Evolutionary conservation across 2,329 filamentous ascomycete genomes (phyloP), one percentile per base, ranked within the genome.

Genomic region (Phaeosphaeriaceae sp.): DNA sequence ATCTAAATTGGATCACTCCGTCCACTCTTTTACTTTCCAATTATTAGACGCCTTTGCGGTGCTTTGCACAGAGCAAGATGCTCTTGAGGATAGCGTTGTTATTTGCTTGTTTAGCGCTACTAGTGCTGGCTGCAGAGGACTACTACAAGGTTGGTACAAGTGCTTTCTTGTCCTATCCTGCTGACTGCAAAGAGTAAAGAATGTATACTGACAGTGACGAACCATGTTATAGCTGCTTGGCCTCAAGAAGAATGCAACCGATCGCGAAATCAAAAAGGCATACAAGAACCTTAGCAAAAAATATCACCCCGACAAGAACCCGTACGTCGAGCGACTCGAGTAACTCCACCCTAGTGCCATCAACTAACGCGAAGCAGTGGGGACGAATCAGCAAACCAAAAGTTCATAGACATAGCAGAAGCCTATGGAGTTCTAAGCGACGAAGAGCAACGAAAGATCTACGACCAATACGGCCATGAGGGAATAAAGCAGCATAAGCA

Each of bases 291-390:
- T 99, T 9, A 95, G 90, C 79, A 97, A 97, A 76, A 96, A 95
- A 73, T 97, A 84, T 74, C 94, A 99, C 70, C 94, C 94, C 3
- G 94, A 99, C 76, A 99, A 99, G 83, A 97, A 97, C 66, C 92
- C 93, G 88, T 94, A 83, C 66, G 88, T 46, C 36, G 78, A 49
- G 4, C 2, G n/a, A 8, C 13, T 17, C 23, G 13, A 21, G 13
- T 7, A 30, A 3, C 12, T 8, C 23, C 38, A n/a, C 13, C 13
- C 33, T 36, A 18, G 4, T 33, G 34, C 16, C 2, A 16, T 4
- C 8, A 18, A 30, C 54, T 66, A 45, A 66, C 37, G 35, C 15
- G 13, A 12, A 20, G 34, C 61, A 94, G 90, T 48, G 87, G 87
- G 59, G 87, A 97, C 71, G 79, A 89, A 13, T 80, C 84, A 4